Evolutionary conservation across 1,284 basidiomycete genomes (phyloP).

Genomic region (Leccinum solheimii): DNA sequence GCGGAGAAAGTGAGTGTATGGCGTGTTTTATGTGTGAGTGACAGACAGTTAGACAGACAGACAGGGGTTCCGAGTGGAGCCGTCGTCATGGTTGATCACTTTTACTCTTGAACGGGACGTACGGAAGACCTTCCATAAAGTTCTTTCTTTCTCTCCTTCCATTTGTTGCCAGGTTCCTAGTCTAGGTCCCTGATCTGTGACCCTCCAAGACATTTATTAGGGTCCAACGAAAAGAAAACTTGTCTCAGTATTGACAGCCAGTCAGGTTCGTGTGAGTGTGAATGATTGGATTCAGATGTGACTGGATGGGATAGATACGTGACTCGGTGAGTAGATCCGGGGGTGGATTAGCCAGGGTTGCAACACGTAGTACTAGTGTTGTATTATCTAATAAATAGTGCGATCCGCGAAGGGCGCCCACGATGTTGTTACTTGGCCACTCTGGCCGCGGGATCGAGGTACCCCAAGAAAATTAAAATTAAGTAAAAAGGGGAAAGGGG

Average conservation of each 20-base stretch:
- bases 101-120: no score
- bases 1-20: neutral
- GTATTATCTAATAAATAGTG: neutral
- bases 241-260: no score
- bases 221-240: no score
- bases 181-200: neutral
- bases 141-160: no score
- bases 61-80: neutral
- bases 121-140: neutral
- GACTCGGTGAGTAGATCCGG: neutral
- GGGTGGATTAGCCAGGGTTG: neutral
- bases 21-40: neutral
- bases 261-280: neutral
- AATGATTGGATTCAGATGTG: neutral
- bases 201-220: no score
- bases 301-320: neutral
- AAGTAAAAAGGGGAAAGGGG: neutral
- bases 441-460: neutral
- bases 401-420: neutral
- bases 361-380: neutral
- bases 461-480: neutral
- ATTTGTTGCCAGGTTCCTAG: neutral
- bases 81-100: no score
- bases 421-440: neutral
- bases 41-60: neutral